phyloP scores from a whole-genome alignment of 441 rosid species.

The Corymbia citriodora region DNA sequence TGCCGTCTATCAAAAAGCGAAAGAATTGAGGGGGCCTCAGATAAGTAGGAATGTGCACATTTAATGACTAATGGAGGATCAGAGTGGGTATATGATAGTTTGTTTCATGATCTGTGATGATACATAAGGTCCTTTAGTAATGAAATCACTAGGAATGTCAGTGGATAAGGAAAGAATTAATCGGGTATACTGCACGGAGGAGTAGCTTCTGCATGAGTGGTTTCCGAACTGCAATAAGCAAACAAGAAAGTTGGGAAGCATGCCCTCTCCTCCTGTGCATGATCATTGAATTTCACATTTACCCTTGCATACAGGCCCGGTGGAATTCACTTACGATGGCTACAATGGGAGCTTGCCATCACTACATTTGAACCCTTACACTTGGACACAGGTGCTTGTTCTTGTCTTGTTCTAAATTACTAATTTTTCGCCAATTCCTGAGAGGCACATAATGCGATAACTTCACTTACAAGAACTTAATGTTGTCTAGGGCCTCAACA shows the following conservation, averaged over 20 bases:
- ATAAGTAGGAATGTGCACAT: not conserved
- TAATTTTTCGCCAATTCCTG: not conserved
- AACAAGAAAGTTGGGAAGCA: not conserved
- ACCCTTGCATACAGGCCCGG: not conserved
- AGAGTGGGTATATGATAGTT: not conserved
- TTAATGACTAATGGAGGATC: not conserved
- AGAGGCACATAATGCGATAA: not conserved
- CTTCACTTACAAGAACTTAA: not conserved
- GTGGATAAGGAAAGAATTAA: not conserved
- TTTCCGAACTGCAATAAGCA: not conserved
- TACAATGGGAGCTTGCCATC: not conserved
- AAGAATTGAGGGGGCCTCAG: not conserved
- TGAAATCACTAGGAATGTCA: not conserved
- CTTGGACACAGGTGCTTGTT: not conserved
- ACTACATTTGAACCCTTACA: not conserved
- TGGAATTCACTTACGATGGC: not conserved
- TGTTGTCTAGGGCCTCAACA: not conserved
- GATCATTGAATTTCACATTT: not conserved
- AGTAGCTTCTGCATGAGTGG: not conserved
- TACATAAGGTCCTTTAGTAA: not conserved
- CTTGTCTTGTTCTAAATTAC: not conserved
- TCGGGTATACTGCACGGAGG: not conserved
- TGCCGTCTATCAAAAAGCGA: not conserved
- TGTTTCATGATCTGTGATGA: not conserved
- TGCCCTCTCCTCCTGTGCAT: not conserved